phyloP scores from a whole-genome alignment of 2,329 filamentous ascomycete genomes.

The Fusarium secorum region DNA sequence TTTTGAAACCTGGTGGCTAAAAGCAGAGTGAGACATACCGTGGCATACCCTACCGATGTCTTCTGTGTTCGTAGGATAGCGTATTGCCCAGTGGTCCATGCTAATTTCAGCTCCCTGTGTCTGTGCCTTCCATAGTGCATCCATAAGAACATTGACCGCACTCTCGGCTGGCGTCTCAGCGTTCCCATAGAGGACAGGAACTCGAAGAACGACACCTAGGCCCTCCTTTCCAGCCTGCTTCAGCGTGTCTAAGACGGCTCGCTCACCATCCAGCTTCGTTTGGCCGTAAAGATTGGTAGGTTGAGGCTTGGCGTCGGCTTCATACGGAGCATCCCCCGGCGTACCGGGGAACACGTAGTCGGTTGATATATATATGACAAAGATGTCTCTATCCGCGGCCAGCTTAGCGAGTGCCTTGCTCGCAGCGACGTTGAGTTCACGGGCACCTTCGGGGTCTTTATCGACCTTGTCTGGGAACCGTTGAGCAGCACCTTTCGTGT shows the following conservation, averaged over 20 bases:
- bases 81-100: slow-evolving; percentile 86
- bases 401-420: slow-evolving; percentile 71
- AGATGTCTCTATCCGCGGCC: slow-evolving; percentile 66
- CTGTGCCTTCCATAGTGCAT: slow-evolving; percentile 77
- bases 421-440: slow-evolving; percentile 76
- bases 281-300: slow-evolving; percentile 80
- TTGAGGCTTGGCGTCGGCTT: slow-evolving; percentile 65
- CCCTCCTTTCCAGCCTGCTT: slow-evolving; percentile 57
- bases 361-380: slow-evolving; percentile 82
- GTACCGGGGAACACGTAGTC: slow-evolving; percentile 81
- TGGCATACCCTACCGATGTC: slow-evolving; percentile 82
- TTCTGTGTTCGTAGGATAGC: slow-evolving; percentile 89
- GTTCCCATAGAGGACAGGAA: slow-evolving; percentile 86
- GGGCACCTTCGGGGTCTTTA: slow-evolving; percentile 77
- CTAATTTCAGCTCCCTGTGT: slow-evolving; percentile 67
- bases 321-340: slow-evolving; percentile 85
- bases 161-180: slow-evolving; percentile 76
- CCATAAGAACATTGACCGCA: slow-evolving; percentile 83
- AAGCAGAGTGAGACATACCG: slow-evolving; percentile 54
- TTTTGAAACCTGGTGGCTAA: slow-evolving; percentile 13
- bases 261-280: slow-evolving; percentile 67
- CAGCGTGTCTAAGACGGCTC: slow-evolving; percentile 71
- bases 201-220: slow-evolving; percentile 74
- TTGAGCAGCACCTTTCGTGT: slow-evolving; percentile 76
- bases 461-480: slow-evolving; percentile 88